Evolutionary conservation across 306 rosid species (phyloP).

Genomic region (Oemleria cerasiformis): DNA sequence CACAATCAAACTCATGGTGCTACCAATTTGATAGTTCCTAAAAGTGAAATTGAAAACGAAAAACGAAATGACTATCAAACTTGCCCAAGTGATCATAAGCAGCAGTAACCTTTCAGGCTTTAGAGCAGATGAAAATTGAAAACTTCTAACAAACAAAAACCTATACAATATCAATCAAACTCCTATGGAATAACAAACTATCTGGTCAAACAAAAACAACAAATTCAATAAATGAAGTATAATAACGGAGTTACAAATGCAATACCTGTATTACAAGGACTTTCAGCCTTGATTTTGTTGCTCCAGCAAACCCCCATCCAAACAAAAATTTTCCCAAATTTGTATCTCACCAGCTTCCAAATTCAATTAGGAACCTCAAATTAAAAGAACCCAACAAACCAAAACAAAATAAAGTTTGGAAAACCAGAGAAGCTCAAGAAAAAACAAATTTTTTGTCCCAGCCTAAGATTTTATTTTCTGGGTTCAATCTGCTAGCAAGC

Average conservation of each 20-base stretch:
- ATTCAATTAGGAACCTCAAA: slow-evolving; percentile 9
- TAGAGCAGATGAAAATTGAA: not conserved
- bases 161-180: not conserved
- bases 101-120: not conserved
- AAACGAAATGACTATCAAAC: too few relatives aligned
- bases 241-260: not conserved
- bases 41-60: too few relatives aligned
- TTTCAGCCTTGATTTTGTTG: slow-evolving; percentile 63
- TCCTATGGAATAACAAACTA: not conserved
- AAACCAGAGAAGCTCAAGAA: slow-evolving; percentile 9
- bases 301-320: slow-evolving; percentile 97
- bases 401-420: slow-evolving; percentile 10
- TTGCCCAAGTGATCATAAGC: too few relatives aligned
- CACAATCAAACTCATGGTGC: slow-evolving; percentile 6
- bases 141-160: not conserved
- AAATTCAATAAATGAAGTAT: not conserved
- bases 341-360: slow-evolving; percentile 26
- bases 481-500: slow-evolving; percentile 8
- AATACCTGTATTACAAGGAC: slow-evolving; percentile 57
- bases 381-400: not conserved
- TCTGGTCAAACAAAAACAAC: not conserved
- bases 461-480: slow-evolving; percentile 10
- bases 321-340: slow-evolving; percentile 23
- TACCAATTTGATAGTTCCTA: slow-evolving; percentile 11
- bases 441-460: slow-evolving; percentile 7